These are phyloP conservation scores for Maudiozyma turicensis DNA, from an alignment of 805 yeast species.

Conservation along the genomic window DNA sequence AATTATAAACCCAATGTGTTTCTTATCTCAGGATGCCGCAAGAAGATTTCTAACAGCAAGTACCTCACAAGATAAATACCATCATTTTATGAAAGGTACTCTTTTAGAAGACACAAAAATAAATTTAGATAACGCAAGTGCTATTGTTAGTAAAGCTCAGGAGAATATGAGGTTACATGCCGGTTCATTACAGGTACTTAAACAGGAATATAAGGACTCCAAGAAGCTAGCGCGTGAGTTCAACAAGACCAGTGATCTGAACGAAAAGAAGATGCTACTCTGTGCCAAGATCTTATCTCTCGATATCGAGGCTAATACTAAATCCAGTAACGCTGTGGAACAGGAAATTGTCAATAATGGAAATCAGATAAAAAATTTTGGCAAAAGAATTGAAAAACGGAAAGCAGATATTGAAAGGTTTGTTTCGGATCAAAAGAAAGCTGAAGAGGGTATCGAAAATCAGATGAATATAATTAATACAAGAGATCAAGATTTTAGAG, in stretches of 20 bases:
- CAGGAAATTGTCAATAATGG: slow-evolving; percentile 10
- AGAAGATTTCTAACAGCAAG: slow-evolving; percentile 77
- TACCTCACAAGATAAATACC: slow-evolving; percentile 60
- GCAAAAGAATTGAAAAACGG: slow-evolving; percentile 13
- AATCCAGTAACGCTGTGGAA: slow-evolving; percentile 12
- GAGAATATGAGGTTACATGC: slow-evolving; percentile 33
- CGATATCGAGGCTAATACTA: slow-evolving; percentile 24
- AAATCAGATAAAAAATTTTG: slow-evolving; percentile 12
- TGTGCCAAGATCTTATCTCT: slow-evolving; percentile 45
- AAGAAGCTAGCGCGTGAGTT: slow-evolving; percentile 32
- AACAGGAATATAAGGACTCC: slow-evolving; percentile 35
- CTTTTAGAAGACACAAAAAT: slow-evolving; percentile 55
- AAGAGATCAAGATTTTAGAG: slow-evolving; percentile 14
- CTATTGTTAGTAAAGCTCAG: slow-evolving; percentile 30
- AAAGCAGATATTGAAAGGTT: slow-evolving; percentile 23
- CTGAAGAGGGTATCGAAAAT: slow-evolving; percentile 11
- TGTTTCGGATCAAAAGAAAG: slow-evolving; percentile 11
- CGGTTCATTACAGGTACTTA: slow-evolving; percentile 32
- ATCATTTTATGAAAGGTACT: slow-evolving; percentile 73
- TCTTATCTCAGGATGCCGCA: slow-evolving; percentile 89
- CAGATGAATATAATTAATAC: slow-evolving; percentile 9
- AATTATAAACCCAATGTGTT: slow-evolving; percentile 84
- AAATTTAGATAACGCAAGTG: slow-evolving; percentile 37
- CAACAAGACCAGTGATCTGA: slow-evolving; percentile 33
- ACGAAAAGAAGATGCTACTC: slow-evolving; percentile 31